phyloP scores from a whole-genome alignment of 139 green algal genomes.

The Monoraphidium neglectum region DNA sequence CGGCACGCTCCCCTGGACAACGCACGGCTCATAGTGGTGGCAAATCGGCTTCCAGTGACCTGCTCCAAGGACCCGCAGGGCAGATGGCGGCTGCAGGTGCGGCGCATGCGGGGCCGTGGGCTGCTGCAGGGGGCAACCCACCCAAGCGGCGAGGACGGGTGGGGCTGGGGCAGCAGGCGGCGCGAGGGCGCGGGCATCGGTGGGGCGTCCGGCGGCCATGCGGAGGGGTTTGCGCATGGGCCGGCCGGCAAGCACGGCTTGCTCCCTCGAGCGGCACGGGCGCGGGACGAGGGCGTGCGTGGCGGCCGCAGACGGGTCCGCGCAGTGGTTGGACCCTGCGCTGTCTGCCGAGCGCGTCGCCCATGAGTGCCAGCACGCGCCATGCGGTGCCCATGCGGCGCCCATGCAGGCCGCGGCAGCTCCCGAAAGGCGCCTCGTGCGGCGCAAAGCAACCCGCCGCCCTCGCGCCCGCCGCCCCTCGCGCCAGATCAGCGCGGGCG shows the following conservation, averaged over 20 bases:
- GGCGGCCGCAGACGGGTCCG: no score
- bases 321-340: not conserved
- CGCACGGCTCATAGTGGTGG: slow-evolving; percentile 90
- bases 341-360: not conserved
- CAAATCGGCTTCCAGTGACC: slow-evolving; percentile 94
- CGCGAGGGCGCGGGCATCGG: no score
- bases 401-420: not conserved
- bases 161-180: not conserved
- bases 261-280: no score
- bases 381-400: not conserved
- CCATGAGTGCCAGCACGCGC: not conserved
- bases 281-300: no score
- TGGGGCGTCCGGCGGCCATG: no score
- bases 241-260: no score
- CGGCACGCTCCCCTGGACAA: no score
- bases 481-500: slow-evolving; percentile 80
- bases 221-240: no score
- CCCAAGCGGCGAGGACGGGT: not conserved
- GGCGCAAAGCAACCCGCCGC: not conserved
- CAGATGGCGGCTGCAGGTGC: slow-evolving; percentile 83
- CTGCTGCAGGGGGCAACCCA: not conserved
- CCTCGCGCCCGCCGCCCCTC: not conserved
- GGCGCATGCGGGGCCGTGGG: not conserved
- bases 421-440: not conserved
- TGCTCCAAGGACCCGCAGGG: slow-evolving; percentile 72